Evolutionary conservation across 2,329 filamentous ascomycete species (phyloP).

Genomic region (Penicillium sp.): DNA sequence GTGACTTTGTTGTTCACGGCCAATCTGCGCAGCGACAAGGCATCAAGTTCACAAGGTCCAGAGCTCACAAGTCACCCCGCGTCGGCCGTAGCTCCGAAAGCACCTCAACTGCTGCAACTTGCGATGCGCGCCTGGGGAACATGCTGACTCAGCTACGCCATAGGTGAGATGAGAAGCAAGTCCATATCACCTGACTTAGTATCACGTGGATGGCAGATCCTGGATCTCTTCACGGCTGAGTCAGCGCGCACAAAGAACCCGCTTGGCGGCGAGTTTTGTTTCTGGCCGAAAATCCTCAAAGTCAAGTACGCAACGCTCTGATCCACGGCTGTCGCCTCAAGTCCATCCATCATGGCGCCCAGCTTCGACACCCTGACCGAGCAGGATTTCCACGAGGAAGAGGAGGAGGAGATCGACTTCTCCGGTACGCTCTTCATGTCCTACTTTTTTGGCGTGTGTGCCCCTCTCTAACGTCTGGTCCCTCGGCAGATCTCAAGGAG

Average conservation of each 20-base stretch:
- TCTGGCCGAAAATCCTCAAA: slow-evolving; percentile 40
- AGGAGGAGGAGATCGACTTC: slow-evolving; percentile 92
- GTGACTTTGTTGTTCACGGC: not conserved
- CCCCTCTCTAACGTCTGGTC: slow-evolving; percentile 29
- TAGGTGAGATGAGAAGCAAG: too few species aligned
- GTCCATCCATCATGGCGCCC: slow-evolving; percentile 72
- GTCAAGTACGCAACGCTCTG: slow-evolving; percentile 25
- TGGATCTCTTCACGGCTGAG: slow-evolving; percentile 18
- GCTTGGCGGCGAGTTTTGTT: slow-evolving; percentile 34
- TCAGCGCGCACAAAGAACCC: slow-evolving; percentile 39
- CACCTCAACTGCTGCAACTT: slow-evolving; percentile 2
- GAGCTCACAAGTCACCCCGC: slow-evolving; percentile 1
- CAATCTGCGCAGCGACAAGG: not conserved
- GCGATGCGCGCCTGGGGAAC: slow-evolving; percentile 9
- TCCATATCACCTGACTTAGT: too few species aligned
- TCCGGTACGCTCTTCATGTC: slow-evolving; percentile 54
- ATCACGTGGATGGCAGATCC: not conserved
- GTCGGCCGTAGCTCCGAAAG: slow-evolving; percentile 11
- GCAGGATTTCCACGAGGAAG: slow-evolving; percentile 86
- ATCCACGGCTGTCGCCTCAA: slow-evolving; percentile 25
- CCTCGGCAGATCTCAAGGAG: slow-evolving; percentile 71
- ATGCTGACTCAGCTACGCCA: slow-evolving; percentile 7
- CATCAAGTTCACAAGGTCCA: slow-evolving; percentile 1
- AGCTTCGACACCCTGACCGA: slow-evolving; percentile 92
- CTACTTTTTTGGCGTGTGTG: slow-evolving; percentile 21